A percentile compares a stretch with the other conserved stretches of the same genome.
These are phyloP conservation scores for Penicillium sp. DNA, from an alignment of 2,329 filamentous ascomycete genomes.

Conservation along the genomic window DNA sequence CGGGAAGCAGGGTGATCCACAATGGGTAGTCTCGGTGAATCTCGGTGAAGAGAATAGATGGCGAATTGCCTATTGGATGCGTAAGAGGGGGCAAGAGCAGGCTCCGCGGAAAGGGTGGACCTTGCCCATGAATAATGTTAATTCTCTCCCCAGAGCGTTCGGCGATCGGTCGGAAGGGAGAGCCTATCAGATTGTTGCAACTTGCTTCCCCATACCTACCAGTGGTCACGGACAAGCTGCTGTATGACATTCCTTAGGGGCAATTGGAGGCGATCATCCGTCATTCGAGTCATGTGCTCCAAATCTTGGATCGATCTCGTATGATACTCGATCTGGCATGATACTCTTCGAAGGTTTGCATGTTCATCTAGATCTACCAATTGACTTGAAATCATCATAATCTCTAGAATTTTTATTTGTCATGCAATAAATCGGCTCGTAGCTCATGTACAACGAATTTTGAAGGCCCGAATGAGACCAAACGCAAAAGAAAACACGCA, in stretches of 20 bases:
- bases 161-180: not conserved
- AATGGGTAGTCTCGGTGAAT: slow-evolving; percentile 4
- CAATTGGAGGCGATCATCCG: not conserved
- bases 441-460: slow-evolving; percentile 22
- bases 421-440: slow-evolving; percentile 17
- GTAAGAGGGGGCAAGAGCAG: not conserved
- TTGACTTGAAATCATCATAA: not conserved
- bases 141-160: slow-evolving; percentile 1
- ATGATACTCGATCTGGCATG: not conserved
- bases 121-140: too few species aligned
- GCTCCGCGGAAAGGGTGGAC: not conserved
- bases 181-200: slow-evolving; percentile 1
- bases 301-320: not conserved
- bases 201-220: not conserved
- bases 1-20: not conserved
- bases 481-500: slow-evolving; percentile 4
- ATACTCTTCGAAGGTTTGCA: not conserved
- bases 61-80: not conserved
- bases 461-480: slow-evolving; percentile 3
- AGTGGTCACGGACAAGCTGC: not conserved
- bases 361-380: not conserved
- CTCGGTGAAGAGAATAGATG: not conserved
- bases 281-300: not conserved
- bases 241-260: not conserved
- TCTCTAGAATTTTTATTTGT: slow-evolving; percentile 9